Evolutionary conservation across 2,329 filamentous ascomycete species (phyloP), one percentile per base, ranked within the genome.

Genomic region (Orbilia oligospora): DNA sequence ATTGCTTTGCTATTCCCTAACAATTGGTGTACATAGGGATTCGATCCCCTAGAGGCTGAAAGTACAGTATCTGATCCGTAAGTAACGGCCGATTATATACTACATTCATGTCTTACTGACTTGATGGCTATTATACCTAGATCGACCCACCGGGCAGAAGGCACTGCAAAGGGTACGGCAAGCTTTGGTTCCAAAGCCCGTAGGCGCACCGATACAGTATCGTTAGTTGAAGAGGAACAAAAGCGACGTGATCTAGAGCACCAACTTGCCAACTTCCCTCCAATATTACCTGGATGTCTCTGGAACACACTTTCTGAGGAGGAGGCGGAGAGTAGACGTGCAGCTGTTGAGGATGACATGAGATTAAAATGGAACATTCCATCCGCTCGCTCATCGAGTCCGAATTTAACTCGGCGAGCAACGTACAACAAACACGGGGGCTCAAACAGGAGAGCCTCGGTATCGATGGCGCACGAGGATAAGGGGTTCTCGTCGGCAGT

Each of bases 181-280:
- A 76, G 72, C 20, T 76, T 76, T 41, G 72, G 72, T 27, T 76
- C 72, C 16, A 76, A 76, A 22, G 72, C 72, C 36, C 65, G 72
- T 1, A 51, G 72, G n/a, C 72, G 72, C 33, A 76, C 72, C 4
- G 72, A 76, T 24, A 61, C 72, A 2, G 66, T 76, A 10, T 70
- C 72, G 9, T 58, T 76, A 16, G 49, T 76, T 5, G 72, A 76
- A 27, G 72, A 76, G 41, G 72, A 76, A 20, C 72, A 76, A 55
- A 76, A 76, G 36, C 65, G 66, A 41, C 63, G 61, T 4, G 72
- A 76, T 18, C 36, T 76, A 18, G 72, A 76, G 30, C 72, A 76
- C 38, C 72, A 76, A 53, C 51, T 76, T 24, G 72, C 66, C 14
- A 76, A 76, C 18, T 76, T 76, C 51, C 72, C 72, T 4, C 72